Conservation (phyloP, 495 filamentous ascomycete genomes). For the Podospora comata region DNA sequence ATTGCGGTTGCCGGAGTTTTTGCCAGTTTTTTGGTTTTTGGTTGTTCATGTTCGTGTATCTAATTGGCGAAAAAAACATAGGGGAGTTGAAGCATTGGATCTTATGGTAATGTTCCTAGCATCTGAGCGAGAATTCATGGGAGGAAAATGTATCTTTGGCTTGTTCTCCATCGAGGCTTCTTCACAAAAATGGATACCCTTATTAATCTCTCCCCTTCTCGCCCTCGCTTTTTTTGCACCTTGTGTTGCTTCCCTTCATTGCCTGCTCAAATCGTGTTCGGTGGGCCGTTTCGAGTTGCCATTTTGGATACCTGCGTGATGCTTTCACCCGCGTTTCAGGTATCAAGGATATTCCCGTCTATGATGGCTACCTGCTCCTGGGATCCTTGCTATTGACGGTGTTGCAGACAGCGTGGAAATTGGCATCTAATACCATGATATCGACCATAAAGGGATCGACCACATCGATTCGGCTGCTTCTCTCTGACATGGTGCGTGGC, state of each 20-base stretch:
- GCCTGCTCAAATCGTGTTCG: neutral
- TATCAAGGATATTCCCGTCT: neutral
- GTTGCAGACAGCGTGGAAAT: neutral
- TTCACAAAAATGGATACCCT: conserved; percentile 4
- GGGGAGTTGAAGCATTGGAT: conserved; percentile 1
- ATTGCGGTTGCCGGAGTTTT: neutral
- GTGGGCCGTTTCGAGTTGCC: neutral
- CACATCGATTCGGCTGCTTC: neutral
- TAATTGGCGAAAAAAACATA: conserved; percentile 1
- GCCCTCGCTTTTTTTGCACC: neutral
- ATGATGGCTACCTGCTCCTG: neutral
- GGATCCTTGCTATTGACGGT: neutral
- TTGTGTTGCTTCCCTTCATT: neutral
- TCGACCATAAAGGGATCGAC: neutral
- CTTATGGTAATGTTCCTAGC: neutral
- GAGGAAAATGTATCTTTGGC: neutral
- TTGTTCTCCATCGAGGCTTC: neutral
- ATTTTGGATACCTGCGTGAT: neutral
- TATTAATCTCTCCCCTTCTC: neutral
- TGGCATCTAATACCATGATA: neutral
- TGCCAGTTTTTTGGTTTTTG: neutral
- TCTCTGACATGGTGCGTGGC: neutral
- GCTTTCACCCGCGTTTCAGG: neutral
- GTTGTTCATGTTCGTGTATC: neutral
- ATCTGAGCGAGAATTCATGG: neutral